Evolutionary conservation across 164 flowering plant genomes (phyloP), one percentile per base, ranked within the genome.

Genomic region (Aristolochia contorta): DNA sequence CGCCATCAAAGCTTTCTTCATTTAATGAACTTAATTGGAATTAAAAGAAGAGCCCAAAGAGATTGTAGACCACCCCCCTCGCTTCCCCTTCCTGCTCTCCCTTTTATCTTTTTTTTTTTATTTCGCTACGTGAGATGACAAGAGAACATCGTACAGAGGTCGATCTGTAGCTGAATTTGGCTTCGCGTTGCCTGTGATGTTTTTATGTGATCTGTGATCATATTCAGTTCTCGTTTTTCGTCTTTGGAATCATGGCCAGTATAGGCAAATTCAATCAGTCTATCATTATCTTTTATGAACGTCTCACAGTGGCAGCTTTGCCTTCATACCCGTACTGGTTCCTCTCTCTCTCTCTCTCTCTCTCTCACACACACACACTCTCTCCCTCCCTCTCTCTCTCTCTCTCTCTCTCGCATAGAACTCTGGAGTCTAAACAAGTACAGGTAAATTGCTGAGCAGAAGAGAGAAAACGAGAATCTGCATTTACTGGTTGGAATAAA

Each of bases 241-340:
- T 53, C 45, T 9, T 56, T 48, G 52, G 52, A 63, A 54, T 63
- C 59, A 54, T 63, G 51, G 23, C 45, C 50, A 12, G 45, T 43
- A 47, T 47, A 9, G 52, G 4, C 23, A 45, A 23, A 21, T 55
- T 46, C 59, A 16, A 45, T 54, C 59, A 20, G 27, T 59, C 4
- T 64, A 30, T 47, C 46, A 56, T 47, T 56, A 19, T 56, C 24
- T 13, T 12, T n/a, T 45, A 22, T 2, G 5, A 27, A 16, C 55
- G 18, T 27, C 63, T 25, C 47, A 16, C 19, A 37, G 16, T 23
- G 30, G 27, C 18, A 4, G 16, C 56, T 23, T 53, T 22, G 56
- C 56, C 30, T 53, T 27, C 30, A 27, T 16, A 27, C 23, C 12
- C 56, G 30, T 53, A 22, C 21, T 53, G 16, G 12, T 53, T 23